Evolutionary conservation across 495 filamentous ascomycete species (phyloP).

Genomic region (Xylaria palmicola): DNA sequence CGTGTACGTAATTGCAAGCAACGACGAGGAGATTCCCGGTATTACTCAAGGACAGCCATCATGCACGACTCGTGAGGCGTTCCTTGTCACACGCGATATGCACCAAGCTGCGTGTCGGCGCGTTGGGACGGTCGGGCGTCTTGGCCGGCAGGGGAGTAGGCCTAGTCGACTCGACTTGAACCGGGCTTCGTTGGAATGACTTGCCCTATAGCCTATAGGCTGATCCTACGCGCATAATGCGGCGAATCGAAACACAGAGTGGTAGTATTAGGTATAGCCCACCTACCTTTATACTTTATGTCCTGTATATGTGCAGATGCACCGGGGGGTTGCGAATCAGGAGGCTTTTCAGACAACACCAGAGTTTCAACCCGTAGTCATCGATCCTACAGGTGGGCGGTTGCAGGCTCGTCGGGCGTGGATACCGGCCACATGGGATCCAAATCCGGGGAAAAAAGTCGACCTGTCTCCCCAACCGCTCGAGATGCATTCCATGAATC

Average conservation of each 20-base stretch:
- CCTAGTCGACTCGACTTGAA: background rate
- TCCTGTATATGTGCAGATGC: no score
- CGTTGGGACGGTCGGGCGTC: background rate
- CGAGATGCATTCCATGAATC: background rate
- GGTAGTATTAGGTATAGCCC: no score
- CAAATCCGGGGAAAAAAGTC: constrained; percentile 11
- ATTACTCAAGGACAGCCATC: constrained; percentile 7
- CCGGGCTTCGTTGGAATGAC: no score
- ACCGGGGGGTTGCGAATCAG: no score
- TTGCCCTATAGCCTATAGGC: no score
- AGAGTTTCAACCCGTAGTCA: background rate
- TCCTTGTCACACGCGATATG: constrained; percentile 4
- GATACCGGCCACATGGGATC: no score
- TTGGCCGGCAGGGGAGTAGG: constrained; percentile 6
- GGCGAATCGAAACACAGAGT: no score
- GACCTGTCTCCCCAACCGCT: background rate
- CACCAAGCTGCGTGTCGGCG: background rate
- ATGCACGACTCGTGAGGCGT: constrained; percentile 8
- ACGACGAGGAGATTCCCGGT: background rate
- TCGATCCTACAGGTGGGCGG: background rate
- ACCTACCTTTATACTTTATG: no score
- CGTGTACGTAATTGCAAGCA: no score
- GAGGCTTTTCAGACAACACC: no score
- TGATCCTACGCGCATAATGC: background rate
- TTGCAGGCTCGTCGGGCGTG: background rate